A percentile compares a stretch with the other conserved stretches of the same genome.
phyloP scores from a whole-genome alignment of 257 asterid species.

The Nicotiana sylvestris region DNA sequence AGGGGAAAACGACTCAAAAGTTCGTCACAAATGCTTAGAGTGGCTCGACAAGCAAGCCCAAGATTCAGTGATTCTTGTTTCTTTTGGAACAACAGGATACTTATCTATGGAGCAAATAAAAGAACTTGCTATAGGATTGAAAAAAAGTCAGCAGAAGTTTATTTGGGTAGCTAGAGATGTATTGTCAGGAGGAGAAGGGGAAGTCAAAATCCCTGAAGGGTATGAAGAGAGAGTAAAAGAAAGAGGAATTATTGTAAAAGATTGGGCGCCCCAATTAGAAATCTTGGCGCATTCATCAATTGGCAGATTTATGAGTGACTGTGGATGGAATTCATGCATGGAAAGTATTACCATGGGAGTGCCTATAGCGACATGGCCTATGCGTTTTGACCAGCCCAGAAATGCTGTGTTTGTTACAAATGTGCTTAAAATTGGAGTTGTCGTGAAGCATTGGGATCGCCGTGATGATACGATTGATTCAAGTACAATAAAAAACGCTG shows the following conservation, averaged over 20 bases:
- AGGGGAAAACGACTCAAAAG: not conserved
- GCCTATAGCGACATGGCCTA: not conserved
- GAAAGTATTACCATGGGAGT: not conserved
- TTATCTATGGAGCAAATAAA: not conserved
- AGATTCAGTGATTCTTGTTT: not conserved
- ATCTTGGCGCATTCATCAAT: not conserved
- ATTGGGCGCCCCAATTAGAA: not conserved
- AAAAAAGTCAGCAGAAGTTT: not conserved
- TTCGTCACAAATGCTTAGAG: not conserved
- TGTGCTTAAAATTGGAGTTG: not conserved
- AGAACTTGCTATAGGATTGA: not conserved
- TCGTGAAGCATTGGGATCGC: not conserved
- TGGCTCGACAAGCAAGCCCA: slow-evolving; percentile 1
- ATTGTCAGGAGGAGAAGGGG: not conserved
- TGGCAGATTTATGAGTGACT: not conserved
- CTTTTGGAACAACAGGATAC: not conserved
- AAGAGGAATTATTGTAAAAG: not conserved
- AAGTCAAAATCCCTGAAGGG: not conserved
- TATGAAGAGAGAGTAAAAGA: not conserved
- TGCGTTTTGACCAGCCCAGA: not conserved
- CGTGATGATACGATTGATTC: not conserved
- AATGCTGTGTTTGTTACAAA: not conserved
- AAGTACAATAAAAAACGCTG: not conserved
- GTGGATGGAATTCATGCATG: not conserved
- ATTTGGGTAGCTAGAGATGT: not conserved